phyloP scores from a whole-genome alignment of 306 rosid species.

The Quercus aquifolioides region DNA sequence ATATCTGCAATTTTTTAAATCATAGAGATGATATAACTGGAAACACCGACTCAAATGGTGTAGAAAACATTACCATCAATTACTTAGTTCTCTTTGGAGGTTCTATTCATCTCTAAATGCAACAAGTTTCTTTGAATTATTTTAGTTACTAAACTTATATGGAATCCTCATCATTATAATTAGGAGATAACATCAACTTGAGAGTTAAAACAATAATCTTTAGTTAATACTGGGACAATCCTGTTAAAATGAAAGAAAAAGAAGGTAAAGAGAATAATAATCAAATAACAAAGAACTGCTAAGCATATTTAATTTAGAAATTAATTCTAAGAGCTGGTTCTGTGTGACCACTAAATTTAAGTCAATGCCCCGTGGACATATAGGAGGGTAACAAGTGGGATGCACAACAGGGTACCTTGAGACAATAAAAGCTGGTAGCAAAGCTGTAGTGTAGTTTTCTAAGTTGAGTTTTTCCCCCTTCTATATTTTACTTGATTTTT shows the following conservation, averaged over 20 bases:
- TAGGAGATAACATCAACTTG: neutral
- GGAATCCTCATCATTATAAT: neutral
- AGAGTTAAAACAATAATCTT: no score
- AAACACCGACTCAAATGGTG: neutral
- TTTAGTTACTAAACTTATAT: neutral
- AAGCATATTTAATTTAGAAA: neutral
- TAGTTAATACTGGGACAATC: no score
- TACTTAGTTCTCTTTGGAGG: neutral
- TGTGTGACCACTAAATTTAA: neutral
- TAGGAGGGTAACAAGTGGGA: neutral
- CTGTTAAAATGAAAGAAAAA: neutral
- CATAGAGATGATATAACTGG: neutral
- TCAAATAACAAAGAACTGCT: neutral
- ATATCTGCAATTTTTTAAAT: neutral
- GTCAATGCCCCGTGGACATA: neutral
- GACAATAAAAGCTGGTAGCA: neutral
- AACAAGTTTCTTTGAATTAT: neutral
- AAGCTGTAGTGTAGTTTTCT: neutral
- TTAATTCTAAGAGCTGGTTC: neutral
- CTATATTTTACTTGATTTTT: neutral
- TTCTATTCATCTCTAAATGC: neutral
- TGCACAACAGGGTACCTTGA: neutral
- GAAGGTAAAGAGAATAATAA: neutral
- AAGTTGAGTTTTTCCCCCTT: neutral
- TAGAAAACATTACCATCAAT: neutral